Evolutionary conservation across 2,329 filamentous ascomycete species (phyloP).

Genomic region (Colletotrichum simmondsii): DNA sequence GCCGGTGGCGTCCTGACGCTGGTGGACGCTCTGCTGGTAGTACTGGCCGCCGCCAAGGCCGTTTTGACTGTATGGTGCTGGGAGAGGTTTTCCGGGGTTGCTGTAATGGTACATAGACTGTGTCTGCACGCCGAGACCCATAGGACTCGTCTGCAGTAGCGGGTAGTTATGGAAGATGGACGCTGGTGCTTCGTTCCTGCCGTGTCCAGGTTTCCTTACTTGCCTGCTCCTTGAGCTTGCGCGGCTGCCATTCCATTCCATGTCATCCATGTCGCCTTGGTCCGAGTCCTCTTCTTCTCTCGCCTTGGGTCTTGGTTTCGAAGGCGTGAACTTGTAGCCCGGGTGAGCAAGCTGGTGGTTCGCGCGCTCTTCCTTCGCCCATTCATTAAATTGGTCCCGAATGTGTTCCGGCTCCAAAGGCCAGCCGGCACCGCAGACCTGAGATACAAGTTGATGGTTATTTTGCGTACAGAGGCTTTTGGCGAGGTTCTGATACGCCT

Average conservation of each 20-base stretch:
- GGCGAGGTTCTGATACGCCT: conserved; percentile 87
- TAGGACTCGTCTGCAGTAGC: conserved; percentile 23
- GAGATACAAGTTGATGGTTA: conserved; percentile 93
- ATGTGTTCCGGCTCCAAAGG: conserved; percentile 79
- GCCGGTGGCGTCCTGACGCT: conserved; percentile 38
- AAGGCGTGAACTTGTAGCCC: conserved; percentile 92
- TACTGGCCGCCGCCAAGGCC: conserved; percentile 44
- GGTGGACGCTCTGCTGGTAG: conserved; percentile 48
- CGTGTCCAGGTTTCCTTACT: conserved; percentile 42
- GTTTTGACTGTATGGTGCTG: conserved; percentile 49
- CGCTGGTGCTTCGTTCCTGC: conserved; percentile 41
- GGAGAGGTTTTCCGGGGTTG: conserved; percentile 44
- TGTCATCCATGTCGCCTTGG: conserved; percentile 58
- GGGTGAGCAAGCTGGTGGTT: conserved; percentile 90
- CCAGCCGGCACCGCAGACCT: conserved; percentile 90
- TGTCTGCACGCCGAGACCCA: conserved; percentile 33
- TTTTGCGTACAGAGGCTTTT: conserved; percentile 85
- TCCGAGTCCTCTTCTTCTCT: conserved; percentile 49
- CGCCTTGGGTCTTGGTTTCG: conserved; percentile 67
- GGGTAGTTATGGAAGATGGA: conserved; percentile 34
- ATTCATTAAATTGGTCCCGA: conserved; percentile 79
- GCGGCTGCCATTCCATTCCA: conserved; percentile 50
- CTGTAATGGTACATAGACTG: conserved; percentile 35
- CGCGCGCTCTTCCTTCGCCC: conserved; percentile 82
- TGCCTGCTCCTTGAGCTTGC: conserved; percentile 42